phyloP scores from a whole-genome alignment of 1,284 basidiomycete species.

The Cutaneotrichosporon sp. region DNA sequence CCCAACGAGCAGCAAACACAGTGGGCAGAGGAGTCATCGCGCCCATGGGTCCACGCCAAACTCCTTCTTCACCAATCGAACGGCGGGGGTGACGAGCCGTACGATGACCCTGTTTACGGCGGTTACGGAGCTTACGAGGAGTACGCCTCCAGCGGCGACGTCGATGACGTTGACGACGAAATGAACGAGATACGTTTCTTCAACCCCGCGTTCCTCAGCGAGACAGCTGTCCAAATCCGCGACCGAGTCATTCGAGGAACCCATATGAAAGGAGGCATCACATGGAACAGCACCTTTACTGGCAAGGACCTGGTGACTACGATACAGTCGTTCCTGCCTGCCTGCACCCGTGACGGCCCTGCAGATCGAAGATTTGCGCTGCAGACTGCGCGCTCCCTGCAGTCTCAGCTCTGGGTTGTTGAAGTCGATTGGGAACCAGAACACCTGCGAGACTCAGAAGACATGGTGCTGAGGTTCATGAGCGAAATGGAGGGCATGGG shows the following conservation, averaged over 20 bases:
- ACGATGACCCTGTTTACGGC: slow-evolving; percentile 39
- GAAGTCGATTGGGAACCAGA: slow-evolving; percentile 93
- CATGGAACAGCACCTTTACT: slow-evolving; percentile 80
- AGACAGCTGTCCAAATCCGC: slow-evolving; percentile 77
- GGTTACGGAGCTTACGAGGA: slow-evolving; percentile 46
- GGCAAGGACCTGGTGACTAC: slow-evolving; percentile 86
- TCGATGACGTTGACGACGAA: slow-evolving; percentile 52
- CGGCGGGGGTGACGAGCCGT: slow-evolving; percentile 11
- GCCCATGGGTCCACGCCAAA: slow-evolving; percentile 45
- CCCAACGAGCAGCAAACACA: background rate
- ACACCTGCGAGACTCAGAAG: slow-evolving; percentile 78
- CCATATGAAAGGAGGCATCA: slow-evolving; percentile 85
- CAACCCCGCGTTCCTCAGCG: slow-evolving; percentile 78
- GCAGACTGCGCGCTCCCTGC: slow-evolving; percentile 78
- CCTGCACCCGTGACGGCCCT: slow-evolving; percentile 65
- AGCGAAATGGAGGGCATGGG: slow-evolving; percentile 65
- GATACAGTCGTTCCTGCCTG: slow-evolving; percentile 69
- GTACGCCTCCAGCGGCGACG: slow-evolving; percentile 52
- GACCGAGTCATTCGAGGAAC: slow-evolving; percentile 78
- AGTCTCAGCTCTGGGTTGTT: slow-evolving; percentile 89
- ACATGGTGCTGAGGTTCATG: slow-evolving; percentile 94
- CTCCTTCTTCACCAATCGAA: slow-evolving; percentile 42
- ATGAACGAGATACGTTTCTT: slow-evolving; percentile 73
- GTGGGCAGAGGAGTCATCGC: slow-evolving; percentile 31
- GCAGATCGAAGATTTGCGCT: slow-evolving; percentile 74